Conservation (phyloP, 345 rosid genomes). For the Physaria fendleri region DNA sequence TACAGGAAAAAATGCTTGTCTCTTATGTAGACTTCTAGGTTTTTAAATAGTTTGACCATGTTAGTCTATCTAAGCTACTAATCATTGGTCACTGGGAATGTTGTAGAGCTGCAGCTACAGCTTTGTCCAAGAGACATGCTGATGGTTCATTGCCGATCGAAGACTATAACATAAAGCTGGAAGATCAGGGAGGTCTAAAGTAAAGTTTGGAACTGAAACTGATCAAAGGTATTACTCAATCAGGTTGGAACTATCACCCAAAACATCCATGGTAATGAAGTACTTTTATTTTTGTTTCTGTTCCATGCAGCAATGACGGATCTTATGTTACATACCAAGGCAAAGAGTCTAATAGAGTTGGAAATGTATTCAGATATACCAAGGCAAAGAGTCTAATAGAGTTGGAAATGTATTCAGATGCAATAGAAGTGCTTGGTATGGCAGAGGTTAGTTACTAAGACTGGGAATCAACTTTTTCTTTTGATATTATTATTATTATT, state of each 20-base stretch:
- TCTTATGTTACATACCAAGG: slow-evolving; percentile 85
- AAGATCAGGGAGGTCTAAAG: slow-evolving; percentile 72
- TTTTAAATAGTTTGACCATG: too few relatives aligned
- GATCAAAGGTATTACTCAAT: slow-evolving; percentile 52
- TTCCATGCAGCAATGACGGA: slow-evolving; percentile 78
- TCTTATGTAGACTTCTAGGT: too few relatives aligned
- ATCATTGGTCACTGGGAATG: slow-evolving; percentile 1
- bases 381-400: too few relatives aligned
- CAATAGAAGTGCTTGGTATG: slow-evolving; percentile 83
- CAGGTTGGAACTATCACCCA: background rate
- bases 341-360: too few relatives aligned
- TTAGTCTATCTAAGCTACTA: background rate
- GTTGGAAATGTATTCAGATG: slow-evolving; percentile 61
- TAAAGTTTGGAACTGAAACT: slow-evolving; percentile 69
- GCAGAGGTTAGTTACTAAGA: slow-evolving; percentile 61
- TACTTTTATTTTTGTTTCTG: background rate
- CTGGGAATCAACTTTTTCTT: too few relatives aligned
- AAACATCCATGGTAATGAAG: background rate
- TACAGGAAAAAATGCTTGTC: background rate
- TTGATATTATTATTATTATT: too few relatives aligned
- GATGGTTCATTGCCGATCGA: slow-evolving; percentile 72
- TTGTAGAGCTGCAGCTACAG: slow-evolving; percentile 72
- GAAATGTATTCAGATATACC: too few relatives aligned
- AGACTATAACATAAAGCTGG: slow-evolving; percentile 71
- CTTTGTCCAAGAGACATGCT: slow-evolving; percentile 65